Percentiles rank a stretch among this genome's conserved stretches.
These are phyloP conservation scores for Phytopythium delawarense DNA, from an alignment of 352 stramenopile species.

Conservation along the genomic window DNA sequence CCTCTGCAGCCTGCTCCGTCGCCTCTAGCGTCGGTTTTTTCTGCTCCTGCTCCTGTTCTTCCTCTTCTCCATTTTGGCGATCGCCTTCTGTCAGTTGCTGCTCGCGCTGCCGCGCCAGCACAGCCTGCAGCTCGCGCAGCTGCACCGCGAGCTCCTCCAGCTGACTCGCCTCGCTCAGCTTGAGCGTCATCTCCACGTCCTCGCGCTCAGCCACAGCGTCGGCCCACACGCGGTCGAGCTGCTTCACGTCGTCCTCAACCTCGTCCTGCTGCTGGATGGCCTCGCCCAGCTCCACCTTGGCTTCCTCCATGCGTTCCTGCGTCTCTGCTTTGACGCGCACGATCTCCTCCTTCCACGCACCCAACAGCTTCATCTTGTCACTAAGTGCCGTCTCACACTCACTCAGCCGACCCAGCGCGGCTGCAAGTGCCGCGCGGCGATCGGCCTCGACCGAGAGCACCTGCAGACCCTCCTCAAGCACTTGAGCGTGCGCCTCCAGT, in stretches of 20 bases:
- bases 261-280: slow-evolving; percentile 50
- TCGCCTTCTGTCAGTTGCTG: background rate
- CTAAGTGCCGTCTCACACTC: slow-evolving; percentile 36
- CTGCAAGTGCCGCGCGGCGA: slow-evolving; percentile 29
- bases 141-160: slow-evolving; percentile 24
- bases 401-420: slow-evolving; percentile 27
- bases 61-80: background rate
- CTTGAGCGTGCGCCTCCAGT: slow-evolving; percentile 18
- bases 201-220: slow-evolving; percentile 38
- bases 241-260: slow-evolving; percentile 33
- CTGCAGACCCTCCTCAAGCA: slow-evolving; percentile 24
- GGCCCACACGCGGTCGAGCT: slow-evolving; percentile 32
- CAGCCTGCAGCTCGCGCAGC: slow-evolving; percentile 20
- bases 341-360: slow-evolving; percentile 24
- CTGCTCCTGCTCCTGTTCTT: background rate
- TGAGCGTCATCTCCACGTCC: slow-evolving; percentile 69
- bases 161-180: slow-evolving; percentile 45
- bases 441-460: slow-evolving; percentile 31
- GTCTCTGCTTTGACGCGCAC: slow-evolving; percentile 29
- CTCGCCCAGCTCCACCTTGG: slow-evolving; percentile 36
- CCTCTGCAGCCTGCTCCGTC: background rate
- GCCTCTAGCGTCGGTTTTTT: background rate
- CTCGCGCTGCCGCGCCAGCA: slow-evolving; percentile 8
- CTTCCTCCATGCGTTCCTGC: slow-evolving; percentile 56
- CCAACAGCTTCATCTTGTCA: slow-evolving; percentile 27